Evolutionary conservation across 345 rosid species (phyloP).

Genomic region (Ceriops tagal): DNA sequence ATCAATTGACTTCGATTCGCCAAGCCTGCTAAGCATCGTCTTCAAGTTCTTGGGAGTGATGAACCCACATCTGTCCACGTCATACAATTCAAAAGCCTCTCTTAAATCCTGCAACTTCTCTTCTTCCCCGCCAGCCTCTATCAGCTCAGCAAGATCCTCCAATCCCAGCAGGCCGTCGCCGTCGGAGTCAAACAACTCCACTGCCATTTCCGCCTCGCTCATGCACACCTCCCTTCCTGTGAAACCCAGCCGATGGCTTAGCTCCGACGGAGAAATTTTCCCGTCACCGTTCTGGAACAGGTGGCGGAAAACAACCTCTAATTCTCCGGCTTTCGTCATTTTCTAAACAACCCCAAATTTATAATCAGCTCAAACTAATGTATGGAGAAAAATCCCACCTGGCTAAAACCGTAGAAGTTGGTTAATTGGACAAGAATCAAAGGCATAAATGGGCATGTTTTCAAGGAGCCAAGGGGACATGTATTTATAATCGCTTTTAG

Average conservation of each 20-base stretch:
- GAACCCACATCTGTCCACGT: conserved; percentile 36
- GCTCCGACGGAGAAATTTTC: conserved; percentile 43
- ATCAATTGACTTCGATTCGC: conserved; percentile 36
- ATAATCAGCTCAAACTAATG: neutral
- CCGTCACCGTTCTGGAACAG: conserved; percentile 46
- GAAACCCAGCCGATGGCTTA: conserved; percentile 24
- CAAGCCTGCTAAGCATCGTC: conserved; percentile 41
- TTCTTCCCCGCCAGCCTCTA: conserved; percentile 46
- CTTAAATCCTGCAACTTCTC: conserved; percentile 40
- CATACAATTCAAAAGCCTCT: conserved; percentile 48
- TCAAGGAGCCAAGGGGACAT: no score
- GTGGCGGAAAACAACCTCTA: conserved; percentile 28
- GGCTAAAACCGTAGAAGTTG: no score
- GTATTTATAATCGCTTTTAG: neutral
- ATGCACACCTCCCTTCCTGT: conserved; percentile 27
- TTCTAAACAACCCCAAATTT: neutral
- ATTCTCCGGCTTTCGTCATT: conserved; percentile 10
- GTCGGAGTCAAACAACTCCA: conserved; percentile 34
- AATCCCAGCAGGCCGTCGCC: conserved; percentile 46
- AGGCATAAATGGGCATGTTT: no score
- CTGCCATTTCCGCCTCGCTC: conserved; percentile 30
- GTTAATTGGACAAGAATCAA: no score
- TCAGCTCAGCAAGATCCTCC: conserved; percentile 41
- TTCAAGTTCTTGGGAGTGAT: conserved; percentile 37
- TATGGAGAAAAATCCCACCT: no score